Base-by-base conservation (phyloP, 768 basidiomycete genomes). In the Lactarius sp. region DNA sequence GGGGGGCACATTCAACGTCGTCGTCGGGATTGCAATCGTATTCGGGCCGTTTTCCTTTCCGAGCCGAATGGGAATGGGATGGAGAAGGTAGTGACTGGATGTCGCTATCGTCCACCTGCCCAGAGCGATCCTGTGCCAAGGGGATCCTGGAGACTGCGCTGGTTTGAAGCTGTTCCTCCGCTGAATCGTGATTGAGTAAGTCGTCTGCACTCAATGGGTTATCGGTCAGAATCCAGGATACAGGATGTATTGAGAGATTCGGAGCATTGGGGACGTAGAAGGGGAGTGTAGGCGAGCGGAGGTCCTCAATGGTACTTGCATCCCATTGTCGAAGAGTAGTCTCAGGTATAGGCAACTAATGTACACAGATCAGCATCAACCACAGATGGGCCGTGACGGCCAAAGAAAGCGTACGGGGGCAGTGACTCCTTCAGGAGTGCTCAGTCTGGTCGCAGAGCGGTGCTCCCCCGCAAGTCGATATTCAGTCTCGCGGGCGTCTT, bases 401-500 rank as follows among this genome's bases (percentile, higher is more conserved):
- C 6, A 46, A n/a, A 13, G 22, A 46, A n/a, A 13, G 22, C 55
- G 18, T 62, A 59, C 64, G 7, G 20, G n/a, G 5, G 27, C 4
- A 27, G 37, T 5, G 14, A 39, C 52, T 12, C 34, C 34, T 4
- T 46, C 60, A 54, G n/a, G 20, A 31, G 52, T 3, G 22, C 27
- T 42, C 37, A 54, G 49, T 22, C 14, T 31, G 16, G 59, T 47
- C 4, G 64, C 47, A 47, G 34, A 59, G 20, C 10, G 56, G 37
- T 36, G 13, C 22, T 27, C 13, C 50, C 37, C 59, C 20, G 65
- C 65, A 16, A 57, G 53, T 27, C 39, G 46, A 51, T 60, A 66
- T 46, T 68, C 67, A 52, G 36, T 33, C 41, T 59, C 68, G n/a
- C 77, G 72, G 0, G 78, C 75, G 33, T 71, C 75, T 58, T 72